A percentile compares a stretch with the other conserved stretches of the same genome.
Evolutionary conservation across 257 asterid species (phyloP).

Genomic region (Haberlea rhodopensis): DNA sequence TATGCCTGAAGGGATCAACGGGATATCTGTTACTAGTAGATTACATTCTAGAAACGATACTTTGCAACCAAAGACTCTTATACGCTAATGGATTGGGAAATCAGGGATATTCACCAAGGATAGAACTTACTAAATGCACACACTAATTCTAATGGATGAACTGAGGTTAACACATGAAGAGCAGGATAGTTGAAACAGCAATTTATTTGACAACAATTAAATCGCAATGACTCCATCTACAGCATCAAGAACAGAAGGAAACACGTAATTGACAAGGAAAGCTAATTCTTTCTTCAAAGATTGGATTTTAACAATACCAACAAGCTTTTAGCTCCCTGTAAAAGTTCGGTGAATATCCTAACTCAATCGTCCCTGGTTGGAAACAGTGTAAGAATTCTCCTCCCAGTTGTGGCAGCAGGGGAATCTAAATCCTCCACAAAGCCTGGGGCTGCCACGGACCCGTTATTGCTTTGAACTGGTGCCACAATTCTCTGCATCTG

Average conservation of each 20-base stretch:
- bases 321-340: constrained; percentile 22
- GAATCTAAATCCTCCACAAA: constrained; percentile 63
- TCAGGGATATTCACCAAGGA: constrained; percentile 22
- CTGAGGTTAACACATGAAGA: constrained; percentile 26
- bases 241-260: constrained; percentile 28
- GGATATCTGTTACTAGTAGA: constrained; percentile 34
- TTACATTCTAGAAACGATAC: background rate
- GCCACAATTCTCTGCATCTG: constrained; percentile 63
- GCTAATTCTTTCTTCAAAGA: constrained; percentile 10
- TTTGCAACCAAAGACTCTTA: constrained; percentile 7
- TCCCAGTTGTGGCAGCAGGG: constrained; percentile 44
- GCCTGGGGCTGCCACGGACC: constrained; percentile 30
- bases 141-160: constrained; percentile 17
- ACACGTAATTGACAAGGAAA: constrained; percentile 27
- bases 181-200: constrained; percentile 10
- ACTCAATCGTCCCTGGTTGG: constrained; percentile 65
- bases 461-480: constrained; percentile 38
- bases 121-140: constrained; percentile 25
- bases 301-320: constrained; percentile 27
- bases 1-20: constrained; percentile 42
- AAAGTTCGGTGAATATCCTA: constrained; percentile 15
- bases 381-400: constrained; percentile 73
- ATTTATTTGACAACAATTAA: constrained; percentile 8
- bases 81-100: background rate
- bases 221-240: constrained; percentile 28